Conservation (phyloP, 371 early-diverging fungal genomes). For the Actinomortierella wolfii region DNA sequence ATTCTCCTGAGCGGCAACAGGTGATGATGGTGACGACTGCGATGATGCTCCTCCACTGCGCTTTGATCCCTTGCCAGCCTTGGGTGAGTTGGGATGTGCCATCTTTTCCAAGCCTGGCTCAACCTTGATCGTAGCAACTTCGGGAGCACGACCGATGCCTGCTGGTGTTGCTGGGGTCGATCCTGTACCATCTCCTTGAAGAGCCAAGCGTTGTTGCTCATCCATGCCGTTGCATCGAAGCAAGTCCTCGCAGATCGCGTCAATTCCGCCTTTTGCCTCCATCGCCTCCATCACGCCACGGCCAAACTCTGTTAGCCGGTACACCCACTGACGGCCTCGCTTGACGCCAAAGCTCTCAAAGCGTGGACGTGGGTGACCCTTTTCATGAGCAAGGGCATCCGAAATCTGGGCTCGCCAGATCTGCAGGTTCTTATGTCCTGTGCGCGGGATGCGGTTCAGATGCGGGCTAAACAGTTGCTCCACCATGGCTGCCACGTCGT, state of each 20-base stretch:
- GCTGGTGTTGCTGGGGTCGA: not conserved
- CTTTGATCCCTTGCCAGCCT: slow-evolving; percentile 12
- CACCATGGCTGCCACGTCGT: slow-evolving; percentile 44
- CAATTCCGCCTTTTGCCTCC: slow-evolving; percentile 40
- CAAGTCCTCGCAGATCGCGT: slow-evolving; percentile 35
- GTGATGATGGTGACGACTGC: not conserved
- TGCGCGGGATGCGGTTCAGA: slow-evolving; percentile 43
- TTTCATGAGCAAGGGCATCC: slow-evolving; percentile 42
- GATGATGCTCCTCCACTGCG: slow-evolving; percentile 8
- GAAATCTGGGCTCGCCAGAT: slow-evolving; percentile 47
- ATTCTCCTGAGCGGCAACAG: slow-evolving; percentile 11
- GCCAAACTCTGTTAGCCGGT: slow-evolving; percentile 35
- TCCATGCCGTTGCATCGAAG: slow-evolving; percentile 30
- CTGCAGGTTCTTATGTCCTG: slow-evolving; percentile 43
- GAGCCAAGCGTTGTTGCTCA: not conserved
- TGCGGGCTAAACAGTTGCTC: slow-evolving; percentile 37
- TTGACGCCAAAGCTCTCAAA: slow-evolving; percentile 46
- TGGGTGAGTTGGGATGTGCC: slow-evolving; percentile 29
- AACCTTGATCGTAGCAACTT: not conserved
- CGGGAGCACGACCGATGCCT: slow-evolving; percentile 8
- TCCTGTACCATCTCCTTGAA: slow-evolving; percentile 9
- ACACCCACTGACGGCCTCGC: slow-evolving; percentile 44
- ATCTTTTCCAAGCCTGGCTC: slow-evolving; percentile 21
- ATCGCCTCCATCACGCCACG: slow-evolving; percentile 39
- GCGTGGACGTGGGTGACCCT: slow-evolving; percentile 38